Conservation (phyloP, 495 filamentous ascomycete species). For the Neurospora sp. region DNA sequence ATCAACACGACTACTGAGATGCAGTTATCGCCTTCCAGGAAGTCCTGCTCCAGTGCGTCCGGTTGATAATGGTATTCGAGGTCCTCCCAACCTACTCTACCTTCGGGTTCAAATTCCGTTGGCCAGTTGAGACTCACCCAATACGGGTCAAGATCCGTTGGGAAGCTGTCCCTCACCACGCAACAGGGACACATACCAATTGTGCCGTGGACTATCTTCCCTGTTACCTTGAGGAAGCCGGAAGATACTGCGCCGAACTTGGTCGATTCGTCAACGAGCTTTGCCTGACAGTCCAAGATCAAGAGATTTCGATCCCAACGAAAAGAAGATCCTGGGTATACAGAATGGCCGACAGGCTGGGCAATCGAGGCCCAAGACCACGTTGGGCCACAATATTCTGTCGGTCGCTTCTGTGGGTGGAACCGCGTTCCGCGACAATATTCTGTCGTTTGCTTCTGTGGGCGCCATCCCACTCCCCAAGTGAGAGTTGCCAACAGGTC, state of each 20-base stretch:
- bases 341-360: neutral
- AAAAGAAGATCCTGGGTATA: neutral
- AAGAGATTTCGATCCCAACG: neutral
- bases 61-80: rapidly evolving
- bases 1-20: neutral
- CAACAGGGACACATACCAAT: neutral
- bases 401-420: neutral
- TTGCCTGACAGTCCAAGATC: neutral
- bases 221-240: neutral
- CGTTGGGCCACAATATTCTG: neutral
- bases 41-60: neutral
- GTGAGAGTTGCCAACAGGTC: neutral
- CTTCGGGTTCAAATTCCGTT: neutral
- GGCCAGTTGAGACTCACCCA: neutral
- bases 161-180: too few relatives aligned
- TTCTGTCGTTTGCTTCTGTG: neutral
- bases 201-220: neutral
- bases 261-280: neutral
- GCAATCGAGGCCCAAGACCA: neutral
- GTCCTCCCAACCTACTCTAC: neutral
- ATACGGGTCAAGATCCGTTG: neutral
- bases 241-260: neutral
- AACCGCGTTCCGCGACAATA: too few relatives aligned
- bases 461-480: neutral
- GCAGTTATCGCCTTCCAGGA: neutral